These are phyloP conservation scores for Fusarium albidum DNA, from an alignment of 2,329 filamentous ascomycete species.

Conservation along the genomic window DNA sequence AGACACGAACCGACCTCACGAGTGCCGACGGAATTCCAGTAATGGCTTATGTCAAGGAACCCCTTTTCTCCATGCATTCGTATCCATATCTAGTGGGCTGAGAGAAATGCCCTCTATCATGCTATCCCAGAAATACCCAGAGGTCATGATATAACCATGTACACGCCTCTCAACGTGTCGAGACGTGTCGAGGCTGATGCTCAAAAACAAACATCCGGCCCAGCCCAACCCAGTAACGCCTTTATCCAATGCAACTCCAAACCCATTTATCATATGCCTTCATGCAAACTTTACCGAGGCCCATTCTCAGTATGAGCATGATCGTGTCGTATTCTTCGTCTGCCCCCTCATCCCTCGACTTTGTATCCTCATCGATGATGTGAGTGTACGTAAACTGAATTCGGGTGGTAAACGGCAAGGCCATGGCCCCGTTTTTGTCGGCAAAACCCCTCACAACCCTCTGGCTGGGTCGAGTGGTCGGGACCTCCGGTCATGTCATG, in stretches of 20 bases:
- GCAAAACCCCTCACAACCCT: too few species aligned
- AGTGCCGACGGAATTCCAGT: too few species aligned
- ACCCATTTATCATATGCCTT: slow-evolving; percentile 12
- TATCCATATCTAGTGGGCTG: slow-evolving; percentile 5
- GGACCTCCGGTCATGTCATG: too few species aligned
- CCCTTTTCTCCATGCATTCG: slow-evolving; percentile 4
- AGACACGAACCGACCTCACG: too few species aligned
- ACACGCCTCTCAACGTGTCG: not conserved
- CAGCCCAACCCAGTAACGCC: slow-evolving; percentile 25
- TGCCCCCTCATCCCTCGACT: not conserved
- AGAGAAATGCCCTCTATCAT: slow-evolving; percentile 7
- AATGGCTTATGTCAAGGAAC: not conserved
- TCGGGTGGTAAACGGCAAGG: too few species aligned
- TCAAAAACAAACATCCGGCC: slow-evolving; percentile 10
- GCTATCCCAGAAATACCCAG: not conserved
- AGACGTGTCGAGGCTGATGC: not conserved
- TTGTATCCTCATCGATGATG: not conserved
- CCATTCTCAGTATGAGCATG: not conserved
- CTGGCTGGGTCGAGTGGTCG: too few species aligned
- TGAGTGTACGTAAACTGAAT: too few species aligned
- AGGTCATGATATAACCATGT: not conserved
- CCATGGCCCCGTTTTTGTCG: too few species aligned
- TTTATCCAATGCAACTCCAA: slow-evolving; percentile 30
- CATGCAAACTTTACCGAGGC: slow-evolving; percentile 5
- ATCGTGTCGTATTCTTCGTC: not conserved